Percentiles rank a stretch among this genome's conserved stretches.
Conservation (phyloP, 768 basidiomycete genomes). For the Naganishia friedmannii region DNA sequence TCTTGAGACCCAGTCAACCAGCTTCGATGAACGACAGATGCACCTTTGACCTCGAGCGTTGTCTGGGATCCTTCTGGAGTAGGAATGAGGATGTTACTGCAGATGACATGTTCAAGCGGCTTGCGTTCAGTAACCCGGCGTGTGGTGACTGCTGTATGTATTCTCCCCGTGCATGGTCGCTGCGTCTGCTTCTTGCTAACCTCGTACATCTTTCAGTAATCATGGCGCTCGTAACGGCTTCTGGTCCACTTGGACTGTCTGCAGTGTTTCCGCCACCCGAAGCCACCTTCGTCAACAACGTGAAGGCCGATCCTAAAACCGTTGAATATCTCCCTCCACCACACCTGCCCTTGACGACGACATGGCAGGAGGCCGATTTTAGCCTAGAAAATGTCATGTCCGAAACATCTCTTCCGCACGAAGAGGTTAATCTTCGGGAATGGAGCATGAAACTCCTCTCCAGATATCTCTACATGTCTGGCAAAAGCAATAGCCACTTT, state of each 20-base stretch:
- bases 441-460: conserved; percentile 46
- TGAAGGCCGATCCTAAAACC: background rate
- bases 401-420: conserved; percentile 37
- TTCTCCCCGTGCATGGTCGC: background rate
- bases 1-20: conserved; percentile 32
- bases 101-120: conserved; percentile 47
- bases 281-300: conserved; percentile 32
- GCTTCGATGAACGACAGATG: conserved; percentile 32
- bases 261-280: conserved; percentile 46
- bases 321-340: conserved; percentile 43
- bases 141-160: conserved; percentile 51
- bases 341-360: conserved; percentile 46
- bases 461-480: conserved; percentile 46
- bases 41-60: conserved; percentile 43
- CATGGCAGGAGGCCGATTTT: conserved; percentile 50
- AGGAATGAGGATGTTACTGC: conserved; percentile 34
- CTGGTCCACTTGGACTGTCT: conserved; percentile 45
- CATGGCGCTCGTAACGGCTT: conserved; percentile 45
- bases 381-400: conserved; percentile 40
- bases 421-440: conserved; percentile 37
- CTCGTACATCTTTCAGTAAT: conserved; percentile 33
- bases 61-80: conserved; percentile 49
- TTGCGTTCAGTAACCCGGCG: conserved; percentile 48
- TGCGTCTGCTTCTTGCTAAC: background rate
- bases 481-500: conserved; percentile 41